phyloP scores from a whole-genome alignment of 306 rosid genomes.

The Fragaria iinumae region DNA sequence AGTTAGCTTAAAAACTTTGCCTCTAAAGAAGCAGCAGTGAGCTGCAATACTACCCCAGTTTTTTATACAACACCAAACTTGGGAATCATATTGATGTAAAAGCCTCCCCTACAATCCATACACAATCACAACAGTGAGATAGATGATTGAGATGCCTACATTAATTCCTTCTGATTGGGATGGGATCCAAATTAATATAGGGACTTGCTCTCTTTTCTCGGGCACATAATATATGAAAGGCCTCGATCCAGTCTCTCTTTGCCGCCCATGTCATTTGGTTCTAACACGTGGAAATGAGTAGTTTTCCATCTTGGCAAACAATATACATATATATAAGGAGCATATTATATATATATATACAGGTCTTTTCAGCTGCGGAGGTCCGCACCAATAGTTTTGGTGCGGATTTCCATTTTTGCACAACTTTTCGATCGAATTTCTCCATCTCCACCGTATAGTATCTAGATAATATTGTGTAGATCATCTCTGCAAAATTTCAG shows the following conservation, averaged over 20 bases:
- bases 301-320: not conserved
- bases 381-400: too few species aligned
- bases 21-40: constrained; percentile 11
- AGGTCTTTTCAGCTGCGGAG: too few species aligned
- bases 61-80: not conserved
- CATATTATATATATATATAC: too few species aligned
- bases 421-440: too few species aligned
- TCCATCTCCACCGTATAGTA: too few species aligned
- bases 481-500: too few species aligned
- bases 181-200: not conserved
- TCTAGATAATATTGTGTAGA: too few species aligned
- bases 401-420: too few species aligned
- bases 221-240: constrained; percentile 3
- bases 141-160: not conserved
- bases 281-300: constrained; percentile 3
- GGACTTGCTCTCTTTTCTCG: not conserved
- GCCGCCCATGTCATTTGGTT: constrained; percentile 3
- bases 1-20: constrained; percentile 3
- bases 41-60: not conserved
- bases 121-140: not conserved
- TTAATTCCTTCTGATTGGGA: not conserved
- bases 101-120: not conserved
- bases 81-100: not conserved
- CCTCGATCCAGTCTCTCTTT: not conserved
- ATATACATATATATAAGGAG: not conserved